Base-by-base conservation (phyloP, 805 yeast species). In the Metschnikowia aberdeeniae region DNA sequence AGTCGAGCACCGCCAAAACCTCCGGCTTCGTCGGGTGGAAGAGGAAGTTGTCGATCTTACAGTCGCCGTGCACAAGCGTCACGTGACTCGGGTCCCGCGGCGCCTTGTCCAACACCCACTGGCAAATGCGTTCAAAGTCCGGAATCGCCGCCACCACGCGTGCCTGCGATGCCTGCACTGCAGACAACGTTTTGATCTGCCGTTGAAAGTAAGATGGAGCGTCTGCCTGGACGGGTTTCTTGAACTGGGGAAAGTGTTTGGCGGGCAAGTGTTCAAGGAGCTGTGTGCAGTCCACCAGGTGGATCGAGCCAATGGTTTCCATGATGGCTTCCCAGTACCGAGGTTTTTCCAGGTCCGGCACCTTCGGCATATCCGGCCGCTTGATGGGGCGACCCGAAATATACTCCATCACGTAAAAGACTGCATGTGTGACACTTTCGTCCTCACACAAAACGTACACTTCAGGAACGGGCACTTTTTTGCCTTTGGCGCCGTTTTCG, bases 31-130 rank as follows among this genome's bases (percentile, higher is more conserved):
- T 72, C 51, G 80, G 80, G 61, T 83, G 75, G 64, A 76, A 76
- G 29, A 85, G 73, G 51, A 84, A 67, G 64, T 84, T 72, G 69
- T 85, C 84, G 55, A 77, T 69, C 66, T 81, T 77, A 72, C 76
- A 74, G 66, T 82, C 81, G 36, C 90, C 86, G 52, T 81, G 86
- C 32, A 81, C 78, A 45, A 81, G 66, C 2, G 73, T 64, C 34
- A 71, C 63, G 11, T 64, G 56, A 5, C 62, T 53, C 1, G 80
- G 75, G 47, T 76, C 80, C n/a, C 51, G 48, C 2, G 86, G 86
- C 0, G 78, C 67, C 30, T 66, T 61, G 5, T 53, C 43, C 13
- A 66, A 45, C 29, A 78, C 57, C 75, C 77, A 80, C 3, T 58
- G 43, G 11, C 73, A 60, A 8, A 76, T 65, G 5, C 59, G 56